These are phyloP conservation scores for Sporobolomyces phaffii DNA, from an alignment of 768 basidiomycete species.

Conservation along the genomic window DNA sequence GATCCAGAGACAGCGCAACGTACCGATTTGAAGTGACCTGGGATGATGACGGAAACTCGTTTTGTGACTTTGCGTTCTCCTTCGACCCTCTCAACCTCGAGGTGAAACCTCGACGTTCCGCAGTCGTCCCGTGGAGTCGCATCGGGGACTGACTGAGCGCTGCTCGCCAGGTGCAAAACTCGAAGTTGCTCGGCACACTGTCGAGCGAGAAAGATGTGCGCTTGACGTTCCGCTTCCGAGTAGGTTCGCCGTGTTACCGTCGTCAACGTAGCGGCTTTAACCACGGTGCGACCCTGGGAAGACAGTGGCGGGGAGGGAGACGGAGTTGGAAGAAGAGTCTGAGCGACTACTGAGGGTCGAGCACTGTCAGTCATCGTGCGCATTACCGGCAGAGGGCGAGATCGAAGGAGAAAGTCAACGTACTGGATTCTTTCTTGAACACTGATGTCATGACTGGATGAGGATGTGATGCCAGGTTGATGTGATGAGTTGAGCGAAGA, in stretches of 20 bases:
- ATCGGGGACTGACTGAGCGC: no score
- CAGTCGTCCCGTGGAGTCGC: no score
- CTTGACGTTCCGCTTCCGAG: constrained; percentile 1
- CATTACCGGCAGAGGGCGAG: neutral
- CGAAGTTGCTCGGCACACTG: constrained; percentile 3
- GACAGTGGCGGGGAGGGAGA: neutral
- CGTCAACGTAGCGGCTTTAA: neutral
- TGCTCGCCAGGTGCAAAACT: constrained; percentile 1
- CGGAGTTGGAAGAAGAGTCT: neutral
- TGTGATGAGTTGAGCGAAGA: no score
- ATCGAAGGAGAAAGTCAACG: neutral
- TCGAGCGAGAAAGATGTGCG: constrained; percentile 13
- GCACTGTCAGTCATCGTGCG: no score
- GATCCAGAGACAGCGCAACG: no score
- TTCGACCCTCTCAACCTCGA: constrained; percentile 2
- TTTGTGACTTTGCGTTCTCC: neutral
- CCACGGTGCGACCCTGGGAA: no score
- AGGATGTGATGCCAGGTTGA: no score
- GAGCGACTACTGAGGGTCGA: neutral
- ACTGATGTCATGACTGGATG: neutral
- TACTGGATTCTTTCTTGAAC: neutral
- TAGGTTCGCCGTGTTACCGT: neutral
- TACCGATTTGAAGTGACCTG: no score
- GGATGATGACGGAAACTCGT: constrained; percentile 14
- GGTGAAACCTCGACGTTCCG: neutral